phyloP scores from a whole-genome alignment of 345 rosid genomes.

The Eucalyptus pauciflora region DNA sequence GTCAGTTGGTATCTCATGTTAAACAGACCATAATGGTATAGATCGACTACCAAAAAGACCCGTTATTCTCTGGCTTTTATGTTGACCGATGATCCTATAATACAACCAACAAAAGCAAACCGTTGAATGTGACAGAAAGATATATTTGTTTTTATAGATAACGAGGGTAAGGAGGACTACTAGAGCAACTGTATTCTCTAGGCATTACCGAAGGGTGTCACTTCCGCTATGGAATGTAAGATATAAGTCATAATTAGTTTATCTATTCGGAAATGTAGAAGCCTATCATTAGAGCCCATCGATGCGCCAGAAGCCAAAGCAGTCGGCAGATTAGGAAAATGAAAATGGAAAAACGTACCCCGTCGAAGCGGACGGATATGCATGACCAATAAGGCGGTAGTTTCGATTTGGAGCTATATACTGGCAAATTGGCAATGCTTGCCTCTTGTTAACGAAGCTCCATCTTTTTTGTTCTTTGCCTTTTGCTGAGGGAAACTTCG shows the following conservation, averaged over 20 bases:
- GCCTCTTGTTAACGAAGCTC: not conserved
- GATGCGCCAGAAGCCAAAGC: not conserved
- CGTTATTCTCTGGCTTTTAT: not conserved
- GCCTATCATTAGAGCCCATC: not conserved
- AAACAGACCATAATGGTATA: not conserved
- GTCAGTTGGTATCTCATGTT: no score
- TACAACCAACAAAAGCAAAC: no score
- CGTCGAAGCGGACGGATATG: not conserved
- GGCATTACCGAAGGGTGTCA: not conserved
- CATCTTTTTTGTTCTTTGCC: not conserved
- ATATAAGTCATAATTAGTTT: not conserved
- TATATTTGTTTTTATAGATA: not conserved
- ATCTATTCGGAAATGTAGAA: not conserved
- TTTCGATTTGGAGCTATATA: not conserved
- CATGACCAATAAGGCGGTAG: not conserved
- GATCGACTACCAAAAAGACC: not conserved
- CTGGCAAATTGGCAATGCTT: not conserved
- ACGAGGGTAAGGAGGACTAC: not conserved
- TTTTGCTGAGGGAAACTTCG: not conserved
- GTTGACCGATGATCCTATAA: not conserved
- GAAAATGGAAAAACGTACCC: not conserved
- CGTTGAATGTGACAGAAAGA: not conserved
- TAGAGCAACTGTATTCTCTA: fast-evolving
- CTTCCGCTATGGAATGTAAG: not conserved
- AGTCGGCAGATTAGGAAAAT: not conserved